Base-by-base conservation (phyloP, 805 yeast genomes). In the Nakazawaea pomicola region DNA sequence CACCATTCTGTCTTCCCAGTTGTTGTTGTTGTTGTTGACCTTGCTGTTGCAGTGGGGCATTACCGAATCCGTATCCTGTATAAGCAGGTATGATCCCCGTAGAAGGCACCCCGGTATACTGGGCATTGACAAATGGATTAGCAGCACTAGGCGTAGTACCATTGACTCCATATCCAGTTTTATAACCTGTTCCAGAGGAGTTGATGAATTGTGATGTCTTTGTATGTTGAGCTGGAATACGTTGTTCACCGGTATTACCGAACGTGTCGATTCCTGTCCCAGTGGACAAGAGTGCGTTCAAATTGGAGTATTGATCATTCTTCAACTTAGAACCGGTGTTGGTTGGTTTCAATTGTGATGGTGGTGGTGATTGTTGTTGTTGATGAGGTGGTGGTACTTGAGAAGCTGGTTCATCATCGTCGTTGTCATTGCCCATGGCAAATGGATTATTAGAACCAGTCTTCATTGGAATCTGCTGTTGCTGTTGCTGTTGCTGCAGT, bases 51-150 rank as follows among this genome's bases (percentile, higher is more conserved):
- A 56, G 61, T 23, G 60, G 62, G 47, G 80, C 87, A 51, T 89
- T 90, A 36, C 97, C 97, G 62, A 90, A 90, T 1, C 98, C 98
- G 56, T 79, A 89, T 2, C 98, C 98, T 2, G 98, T 90, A 55
- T 84, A 81, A 3, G 93, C 80, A 5, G 95, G 90, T 37, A 82
- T 78, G 45, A 88, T 73, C 20, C 55, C 60, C 11, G 85, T 69
- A 25, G 80, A 68, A 23, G 85, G 80, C 24, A 81, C 72, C 24
- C 89, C 89, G 0, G 87, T 80, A 56, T 78, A 84, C 56, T 88
- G 95, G 23, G 78, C 72, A 41, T 72, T 76, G 44, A 76, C 61
- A 54, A 80, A 80, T 15, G 87, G 87, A 53, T 79, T 80, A 21
- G n/a, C 16, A 37, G 74, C 69, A 52, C n/a, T n/a, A n/a, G n/a